Base-by-base conservation (phyloP, 352 stramenopile species). In the Thalassiosira livingstoniorum region DNA sequence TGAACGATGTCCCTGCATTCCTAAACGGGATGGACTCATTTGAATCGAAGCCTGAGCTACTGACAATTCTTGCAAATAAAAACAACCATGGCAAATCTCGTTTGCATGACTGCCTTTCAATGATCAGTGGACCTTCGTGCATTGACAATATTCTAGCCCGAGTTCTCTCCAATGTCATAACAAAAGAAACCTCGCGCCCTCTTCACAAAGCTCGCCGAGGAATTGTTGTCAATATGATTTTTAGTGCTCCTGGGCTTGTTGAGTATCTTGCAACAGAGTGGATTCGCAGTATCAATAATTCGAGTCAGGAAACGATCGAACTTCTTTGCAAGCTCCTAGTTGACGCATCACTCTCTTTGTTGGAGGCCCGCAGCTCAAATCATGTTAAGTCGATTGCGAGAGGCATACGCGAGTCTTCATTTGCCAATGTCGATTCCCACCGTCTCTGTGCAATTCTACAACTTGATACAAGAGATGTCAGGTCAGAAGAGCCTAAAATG, bases 31-130 rank as follows among this genome's bases (percentile, higher is more conserved):
- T 18, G 39, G n/a, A 72, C 18, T 71, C 51, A 21, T 90, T 87
- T 67, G 65, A 80, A 11, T 83, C 71, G 2, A 88, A 90, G 63
- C 32, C 73, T 47, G 69, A 87, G 27, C 64, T 90, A 21, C 51
- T 90, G 3, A 43, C 43, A 29, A 35, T 80, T 3, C 68, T 90
- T 54, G 54, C 39, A 29, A 67, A 90, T 64, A 25, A 71, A 29
- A 61, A 72, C 4, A 74, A 84, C 31, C 42, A 65, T 71, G 84
- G 84, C n/a, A 39, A 18, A 27, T 54, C 5, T 39, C 65, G 84
- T 3, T 34, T 90, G 4, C 51, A 60, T 61, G 71, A 86, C 3
- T 78, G 80, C 43, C 42, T 87, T 7, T 74, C 73, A 0, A 86
- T 85, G 61, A 60, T 90, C 31, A 60, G 63, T 25, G 62, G 37